Conservation (phyloP, 768 basidiomycete species). For the Lepiota brunneoincarnata region DNA sequence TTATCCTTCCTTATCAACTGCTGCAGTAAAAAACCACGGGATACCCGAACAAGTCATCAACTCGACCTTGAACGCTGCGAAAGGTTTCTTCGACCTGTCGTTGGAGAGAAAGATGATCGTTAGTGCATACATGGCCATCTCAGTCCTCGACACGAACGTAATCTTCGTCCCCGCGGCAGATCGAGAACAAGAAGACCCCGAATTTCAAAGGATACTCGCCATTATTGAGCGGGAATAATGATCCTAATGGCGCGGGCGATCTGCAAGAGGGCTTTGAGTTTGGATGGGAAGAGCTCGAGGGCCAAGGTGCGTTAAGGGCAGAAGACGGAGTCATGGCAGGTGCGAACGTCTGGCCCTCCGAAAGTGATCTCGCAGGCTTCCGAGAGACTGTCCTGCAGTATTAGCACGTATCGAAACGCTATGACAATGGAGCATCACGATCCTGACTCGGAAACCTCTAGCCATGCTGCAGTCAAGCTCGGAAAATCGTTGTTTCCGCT, state of each 20-base stretch:
- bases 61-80: conserved; percentile 42
- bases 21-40: conserved; percentile 70
- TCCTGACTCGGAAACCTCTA: conserved; percentile 12
- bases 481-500: conserved; percentile 78
- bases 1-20: background rate
- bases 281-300: conserved; percentile 59
- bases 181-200: conserved; percentile 61
- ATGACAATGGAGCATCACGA: background rate
- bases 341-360: conserved; percentile 76
- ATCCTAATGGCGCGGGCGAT: conserved; percentile 79
- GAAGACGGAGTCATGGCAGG: conserved; percentile 57
- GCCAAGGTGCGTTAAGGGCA: conserved; percentile 19
- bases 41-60: conserved; percentile 54
- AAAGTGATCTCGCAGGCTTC: conserved; percentile 49
- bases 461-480: conserved; percentile 32
- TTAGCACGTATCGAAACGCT: conserved; percentile 47
- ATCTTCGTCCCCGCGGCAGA: conserved; percentile 30
- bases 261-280: conserved; percentile 90
- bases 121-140: conserved; percentile 4
- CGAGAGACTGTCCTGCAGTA: conserved; percentile 56
- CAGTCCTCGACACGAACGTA: background rate
- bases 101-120: conserved; percentile 67
- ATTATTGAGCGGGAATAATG: conserved; percentile 68
- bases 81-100: conserved; percentile 67
- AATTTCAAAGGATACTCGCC: conserved; percentile 81